phyloP scores from a whole-genome alignment of 345 rosid species.

The Eucalyptus sp. region DNA sequence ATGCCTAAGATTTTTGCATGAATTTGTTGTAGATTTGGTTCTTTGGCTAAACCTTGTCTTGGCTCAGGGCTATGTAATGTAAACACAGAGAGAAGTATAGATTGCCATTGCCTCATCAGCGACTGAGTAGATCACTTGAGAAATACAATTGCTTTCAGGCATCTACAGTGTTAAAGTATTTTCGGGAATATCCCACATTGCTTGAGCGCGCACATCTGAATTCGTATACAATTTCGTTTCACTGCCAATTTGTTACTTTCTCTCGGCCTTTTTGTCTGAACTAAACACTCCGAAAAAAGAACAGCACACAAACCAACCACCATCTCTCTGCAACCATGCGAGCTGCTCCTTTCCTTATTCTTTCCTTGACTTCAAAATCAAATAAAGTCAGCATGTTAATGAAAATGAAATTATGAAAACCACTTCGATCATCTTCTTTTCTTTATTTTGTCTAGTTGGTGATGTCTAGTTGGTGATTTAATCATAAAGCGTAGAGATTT shows the following conservation, averaged over 20 bases:
- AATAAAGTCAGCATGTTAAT: background rate
- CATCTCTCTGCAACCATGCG: background rate
- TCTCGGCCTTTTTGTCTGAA: too few relatives aligned
- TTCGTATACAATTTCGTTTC: too few relatives aligned
- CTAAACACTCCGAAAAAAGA: background rate
- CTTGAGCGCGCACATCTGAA: too few relatives aligned
- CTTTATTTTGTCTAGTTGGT: too few relatives aligned
- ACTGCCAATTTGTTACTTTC: too few relatives aligned
- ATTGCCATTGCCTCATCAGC: background rate
- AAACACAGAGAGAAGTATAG: background rate
- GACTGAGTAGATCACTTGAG: background rate
- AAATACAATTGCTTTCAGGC: background rate
- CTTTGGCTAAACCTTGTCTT: background rate
- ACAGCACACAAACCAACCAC: background rate
- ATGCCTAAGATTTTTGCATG: background rate
- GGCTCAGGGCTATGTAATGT: background rate
- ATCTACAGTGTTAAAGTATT: background rate
- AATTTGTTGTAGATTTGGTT: background rate
- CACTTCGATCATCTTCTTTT: background rate
- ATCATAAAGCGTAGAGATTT: background rate
- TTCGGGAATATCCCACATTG: too few relatives aligned
- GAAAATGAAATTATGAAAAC: background rate
- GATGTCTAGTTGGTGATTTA: background rate
- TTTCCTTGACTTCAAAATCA: background rate
- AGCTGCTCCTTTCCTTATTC: background rate